Conservation (phyloP, 2,329 filamentous ascomycete genomes). For the Lachnellula willkommii region DNA sequence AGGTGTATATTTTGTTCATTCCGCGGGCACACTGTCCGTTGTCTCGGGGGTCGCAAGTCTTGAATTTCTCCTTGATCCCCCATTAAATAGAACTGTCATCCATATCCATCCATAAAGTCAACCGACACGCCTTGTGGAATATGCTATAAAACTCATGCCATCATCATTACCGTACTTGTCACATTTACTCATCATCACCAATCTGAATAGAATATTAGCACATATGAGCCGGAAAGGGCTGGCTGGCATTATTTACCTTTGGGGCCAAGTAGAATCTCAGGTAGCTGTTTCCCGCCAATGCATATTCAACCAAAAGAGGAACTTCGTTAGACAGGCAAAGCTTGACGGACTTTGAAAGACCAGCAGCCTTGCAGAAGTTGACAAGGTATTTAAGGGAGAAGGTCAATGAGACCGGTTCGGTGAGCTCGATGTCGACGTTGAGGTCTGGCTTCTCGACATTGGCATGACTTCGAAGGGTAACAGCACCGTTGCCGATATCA, state of each 20-base stretch:
- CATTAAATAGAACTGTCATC: slow-evolving; percentile 7
- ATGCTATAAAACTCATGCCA: slow-evolving; percentile 26
- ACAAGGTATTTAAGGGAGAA: slow-evolving; percentile 99
- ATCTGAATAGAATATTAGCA: slow-evolving; percentile 47
- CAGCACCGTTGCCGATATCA: slow-evolving; percentile 92
- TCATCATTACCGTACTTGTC: slow-evolving; percentile 23
- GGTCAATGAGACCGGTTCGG: slow-evolving; percentile 86
- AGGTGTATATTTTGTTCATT: slow-evolving; percentile 11
- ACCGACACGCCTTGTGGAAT: slow-evolving; percentile 28
- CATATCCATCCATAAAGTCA: slow-evolving; percentile 31
- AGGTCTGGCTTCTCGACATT: slow-evolving; percentile 83
- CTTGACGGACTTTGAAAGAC: slow-evolving; percentile 75
- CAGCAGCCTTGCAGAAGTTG: slow-evolving; percentile 99
- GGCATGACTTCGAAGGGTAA: slow-evolving; percentile 83
- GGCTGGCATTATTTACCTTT: slow-evolving; percentile 57
- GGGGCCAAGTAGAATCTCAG: slow-evolving; percentile 96
- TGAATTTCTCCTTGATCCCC: background rate
- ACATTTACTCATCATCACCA: slow-evolving; percentile 56
- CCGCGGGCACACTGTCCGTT: slow-evolving; percentile 10
- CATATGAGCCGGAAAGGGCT: background rate
- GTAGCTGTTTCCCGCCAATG: slow-evolving; percentile 73
- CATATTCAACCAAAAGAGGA: slow-evolving; percentile 91
- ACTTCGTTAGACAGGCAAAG: slow-evolving; percentile 95
- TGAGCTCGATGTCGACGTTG: slow-evolving; percentile 83
- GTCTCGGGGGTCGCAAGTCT: background rate